Evolutionary conservation across 768 basidiomycete species (phyloP).

Genomic region (Amanita jacksonii): DNA sequence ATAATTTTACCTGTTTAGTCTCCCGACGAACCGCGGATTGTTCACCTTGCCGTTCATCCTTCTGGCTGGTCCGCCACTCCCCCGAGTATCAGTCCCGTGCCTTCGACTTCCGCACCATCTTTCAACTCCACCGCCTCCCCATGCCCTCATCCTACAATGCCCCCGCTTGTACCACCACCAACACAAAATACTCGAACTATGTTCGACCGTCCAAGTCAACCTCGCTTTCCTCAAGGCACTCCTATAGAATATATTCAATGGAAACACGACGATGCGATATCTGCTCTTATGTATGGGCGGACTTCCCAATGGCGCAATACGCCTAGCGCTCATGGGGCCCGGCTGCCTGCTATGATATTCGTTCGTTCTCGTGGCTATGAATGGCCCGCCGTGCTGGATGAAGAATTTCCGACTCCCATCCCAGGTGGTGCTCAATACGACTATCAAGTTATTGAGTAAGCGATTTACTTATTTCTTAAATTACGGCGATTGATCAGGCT

Average conservation of each 20-base stretch:
- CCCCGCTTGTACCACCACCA: slow-evolving; percentile 10
- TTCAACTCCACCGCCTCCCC: neutral
- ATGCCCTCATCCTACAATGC: neutral
- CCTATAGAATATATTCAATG: slow-evolving; percentile 27
- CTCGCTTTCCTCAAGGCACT: neutral
- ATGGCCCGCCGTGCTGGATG: slow-evolving; percentile 43
- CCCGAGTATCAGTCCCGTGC: slow-evolving; percentile 19
- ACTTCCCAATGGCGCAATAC: slow-evolving; percentile 4
- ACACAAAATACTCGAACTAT: slow-evolving; percentile 1
- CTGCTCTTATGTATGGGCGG: slow-evolving; percentile 19
- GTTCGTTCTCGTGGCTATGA: slow-evolving; percentile 33
- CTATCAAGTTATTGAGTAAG: slow-evolving; percentile 29
- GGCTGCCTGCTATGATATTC: slow-evolving; percentile 22
- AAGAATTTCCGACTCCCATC: slow-evolving; percentile 30
- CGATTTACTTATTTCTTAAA: slow-evolving; percentile 5
- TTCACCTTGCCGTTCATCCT: slow-evolving; percentile 75
- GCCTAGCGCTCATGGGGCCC: slow-evolving; percentile 11
- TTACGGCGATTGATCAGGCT: slow-evolving; percentile 9
- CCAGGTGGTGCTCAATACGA: slow-evolving; percentile 35
- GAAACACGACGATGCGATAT: slow-evolving; percentile 36
- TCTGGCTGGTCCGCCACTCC: slow-evolving; percentile 64
- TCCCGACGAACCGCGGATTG: slow-evolving; percentile 44
- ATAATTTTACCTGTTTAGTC: slow-evolving; percentile 27
- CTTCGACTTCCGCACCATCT: neutral
- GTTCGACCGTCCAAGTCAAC: slow-evolving; percentile 3